phyloP scores from a whole-genome alignment of 352 stramenopile genomes.

The Phytopythium montanum region DNA sequence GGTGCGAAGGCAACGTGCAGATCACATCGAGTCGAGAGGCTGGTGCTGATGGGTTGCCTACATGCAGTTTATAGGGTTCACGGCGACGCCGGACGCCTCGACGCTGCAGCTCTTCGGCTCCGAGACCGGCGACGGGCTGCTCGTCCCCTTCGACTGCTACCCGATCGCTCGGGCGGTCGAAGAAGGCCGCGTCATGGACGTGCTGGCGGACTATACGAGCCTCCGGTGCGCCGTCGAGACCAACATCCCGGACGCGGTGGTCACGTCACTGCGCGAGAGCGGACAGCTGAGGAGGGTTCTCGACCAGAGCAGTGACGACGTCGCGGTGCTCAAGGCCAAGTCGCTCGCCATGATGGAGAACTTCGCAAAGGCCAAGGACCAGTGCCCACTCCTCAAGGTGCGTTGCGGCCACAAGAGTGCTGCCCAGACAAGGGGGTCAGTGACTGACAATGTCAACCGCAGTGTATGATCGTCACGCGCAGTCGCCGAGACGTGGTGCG shows the following conservation, averaged over 20 bases:
- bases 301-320: constrained; percentile 54
- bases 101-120: constrained; percentile 72
- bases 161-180: constrained; percentile 52
- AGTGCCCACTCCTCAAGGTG: constrained; percentile 31
- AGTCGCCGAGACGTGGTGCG: constrained; percentile 77
- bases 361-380: constrained; percentile 33
- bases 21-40: no score
- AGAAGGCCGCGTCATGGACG: constrained; percentile 59
- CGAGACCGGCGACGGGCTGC: constrained; percentile 7
- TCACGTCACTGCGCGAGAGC: constrained; percentile 25
- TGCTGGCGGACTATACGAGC: constrained; percentile 59
- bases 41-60: not conserved
- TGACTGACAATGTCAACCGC: constrained; percentile 4
- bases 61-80: constrained; percentile 76
- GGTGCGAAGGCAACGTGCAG: constrained; percentile 14
- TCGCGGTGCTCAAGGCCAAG: constrained; percentile 67
- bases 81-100: constrained; percentile 63
- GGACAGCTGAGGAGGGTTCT: constrained; percentile 39
- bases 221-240: constrained; percentile 54
- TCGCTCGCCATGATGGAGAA: constrained; percentile 70
- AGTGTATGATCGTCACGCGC: constrained; percentile 82
- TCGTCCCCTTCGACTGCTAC: constrained; percentile 69
- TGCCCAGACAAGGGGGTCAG: constrained; percentile 11
- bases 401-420: not conserved
- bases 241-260: constrained; percentile 32